phyloP scores from a whole-genome alignment of 2,329 filamentous ascomycete species.

The Chrysosphaeria jannelii region DNA sequence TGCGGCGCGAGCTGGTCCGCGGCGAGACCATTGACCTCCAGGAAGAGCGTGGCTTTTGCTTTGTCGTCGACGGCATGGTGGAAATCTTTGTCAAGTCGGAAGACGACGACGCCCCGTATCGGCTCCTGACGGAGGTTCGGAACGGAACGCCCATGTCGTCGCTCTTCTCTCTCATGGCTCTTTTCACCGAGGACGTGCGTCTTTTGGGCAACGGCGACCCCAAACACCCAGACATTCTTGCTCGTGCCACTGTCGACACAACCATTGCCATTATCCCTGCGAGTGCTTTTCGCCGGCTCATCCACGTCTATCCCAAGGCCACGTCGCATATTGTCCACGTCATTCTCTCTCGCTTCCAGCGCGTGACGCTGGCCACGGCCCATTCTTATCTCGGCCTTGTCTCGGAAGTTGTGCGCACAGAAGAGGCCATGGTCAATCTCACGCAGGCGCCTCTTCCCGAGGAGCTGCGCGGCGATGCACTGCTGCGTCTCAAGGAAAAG shows the following conservation, averaged over 20 bases:
- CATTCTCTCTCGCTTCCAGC: slow-evolving; percentile 74
- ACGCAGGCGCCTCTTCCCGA: slow-evolving; percentile 81
- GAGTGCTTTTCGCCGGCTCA: slow-evolving; percentile 76
- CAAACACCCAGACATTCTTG: slow-evolving; percentile 76
- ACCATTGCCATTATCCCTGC: slow-evolving; percentile 96
- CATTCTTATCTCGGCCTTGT: slow-evolving; percentile 85
- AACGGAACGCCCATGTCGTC: slow-evolving; percentile 98
- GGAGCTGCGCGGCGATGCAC: slow-evolving; percentile 52
- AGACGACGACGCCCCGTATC: slow-evolving; percentile 32
- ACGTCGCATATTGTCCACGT: slow-evolving; percentile 95
- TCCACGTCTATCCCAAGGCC: slow-evolving; percentile 80
- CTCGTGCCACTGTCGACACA: slow-evolving; percentile 82
- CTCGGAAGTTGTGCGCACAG: slow-evolving; percentile 70
- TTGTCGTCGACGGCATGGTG: slow-evolving; percentile 85
- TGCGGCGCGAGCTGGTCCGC: slow-evolving; percentile 83
- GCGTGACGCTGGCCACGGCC: slow-evolving; percentile 80
- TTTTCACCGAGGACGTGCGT: slow-evolving; percentile 87
- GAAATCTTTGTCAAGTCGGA: slow-evolving; percentile 90
- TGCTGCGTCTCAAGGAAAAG: slow-evolving; percentile 74
- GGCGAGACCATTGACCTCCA: slow-evolving; percentile 86
- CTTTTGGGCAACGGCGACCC: slow-evolving; percentile 19
- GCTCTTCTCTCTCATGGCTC: slow-evolving; percentile 80
- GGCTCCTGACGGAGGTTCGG: slow-evolving; percentile 84
- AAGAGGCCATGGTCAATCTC: slow-evolving; percentile 79
- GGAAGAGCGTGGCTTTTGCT: slow-evolving; percentile 91